phyloP scores from a whole-genome alignment of 345 rosid species.

The Arabis alpina region DNA sequence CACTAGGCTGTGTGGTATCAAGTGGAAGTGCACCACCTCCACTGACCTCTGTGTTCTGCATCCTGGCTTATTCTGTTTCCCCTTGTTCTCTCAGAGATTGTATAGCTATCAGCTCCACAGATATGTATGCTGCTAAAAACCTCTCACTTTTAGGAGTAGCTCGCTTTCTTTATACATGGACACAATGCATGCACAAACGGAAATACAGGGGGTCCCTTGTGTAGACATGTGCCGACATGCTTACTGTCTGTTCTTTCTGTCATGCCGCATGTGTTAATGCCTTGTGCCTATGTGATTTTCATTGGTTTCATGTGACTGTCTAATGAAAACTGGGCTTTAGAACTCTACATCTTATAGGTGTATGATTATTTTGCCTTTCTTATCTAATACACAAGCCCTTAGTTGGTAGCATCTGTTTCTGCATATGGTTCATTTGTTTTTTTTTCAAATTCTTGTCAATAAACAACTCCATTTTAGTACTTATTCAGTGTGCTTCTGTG shows the following conservation, averaged over 20 bases:
- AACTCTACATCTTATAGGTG: conserved; percentile 15
- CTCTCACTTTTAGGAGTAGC: conserved; percentile 29
- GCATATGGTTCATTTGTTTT: conserved; percentile 10
- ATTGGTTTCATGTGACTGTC: conserved; percentile 18
- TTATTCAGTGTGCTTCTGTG: conserved; percentile 18
- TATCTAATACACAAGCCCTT: conserved; percentile 11
- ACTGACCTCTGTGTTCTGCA: conserved; percentile 72
- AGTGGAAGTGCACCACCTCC: conserved; percentile 68
- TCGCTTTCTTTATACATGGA: conserved; percentile 25
- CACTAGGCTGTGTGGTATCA: conserved; percentile 85
- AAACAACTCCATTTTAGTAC: conserved; percentile 10
- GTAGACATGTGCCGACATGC: conserved; percentile 16
- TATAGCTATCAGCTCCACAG: conserved; percentile 59
- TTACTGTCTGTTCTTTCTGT: conserved; percentile 10
- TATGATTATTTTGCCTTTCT: conserved; percentile 8
- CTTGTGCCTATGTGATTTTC: conserved; percentile 17
- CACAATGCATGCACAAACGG: conserved; percentile 28
- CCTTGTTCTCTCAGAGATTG: conserved; percentile 92
- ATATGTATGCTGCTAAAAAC: conserved; percentile 57
- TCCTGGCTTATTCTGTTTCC: conserved; percentile 77
- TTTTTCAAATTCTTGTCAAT: conserved; percentile 26
- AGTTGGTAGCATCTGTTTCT: conserved; percentile 24
- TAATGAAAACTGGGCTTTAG: conserved; percentile 14
- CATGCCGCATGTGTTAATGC: not conserved
- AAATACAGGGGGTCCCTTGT: conserved; percentile 19